Evolutionary conservation across 2,329 filamentous ascomycete genomes (phyloP).

Genomic region (Pestalotiopsis sp.): DNA sequence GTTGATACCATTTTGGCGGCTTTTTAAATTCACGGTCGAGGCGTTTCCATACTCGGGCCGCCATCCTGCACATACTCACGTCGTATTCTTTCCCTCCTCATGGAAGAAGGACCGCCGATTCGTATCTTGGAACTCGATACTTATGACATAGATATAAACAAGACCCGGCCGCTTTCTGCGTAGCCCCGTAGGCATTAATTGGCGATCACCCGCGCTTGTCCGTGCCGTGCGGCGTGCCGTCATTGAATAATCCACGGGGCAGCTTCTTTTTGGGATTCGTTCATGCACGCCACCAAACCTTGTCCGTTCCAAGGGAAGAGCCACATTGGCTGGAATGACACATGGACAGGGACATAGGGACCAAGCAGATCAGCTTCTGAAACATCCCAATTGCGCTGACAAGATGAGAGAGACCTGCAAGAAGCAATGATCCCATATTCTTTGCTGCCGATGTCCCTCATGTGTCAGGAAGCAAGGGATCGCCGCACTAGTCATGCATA

Average conservation of each 20-base stretch:
- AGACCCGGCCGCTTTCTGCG: neutral
- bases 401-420: neutral
- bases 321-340: neutral
- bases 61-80: no score
- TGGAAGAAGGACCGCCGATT: no score
- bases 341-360: neutral
- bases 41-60: no score
- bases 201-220: neutral
- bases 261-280: neutral
- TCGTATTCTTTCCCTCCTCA: no score
- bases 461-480: neutral
- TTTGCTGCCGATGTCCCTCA: no score
- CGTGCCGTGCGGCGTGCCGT: neutral
- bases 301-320: neutral
- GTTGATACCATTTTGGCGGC: no score
- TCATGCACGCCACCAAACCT: constrained; percentile 1
- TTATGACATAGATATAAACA: no score
- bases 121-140: no score
- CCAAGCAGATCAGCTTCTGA: neutral
- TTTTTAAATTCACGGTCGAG: no score
- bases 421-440: neutral
- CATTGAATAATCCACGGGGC: neutral
- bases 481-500: neutral
- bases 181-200: neutral
- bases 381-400: neutral